A percentile compares a stretch with the other conserved stretches of the same genome.
These are phyloP conservation scores for Ammopiptanthus mongolicus DNA, from an alignment of 306 rosid species.

Conservation along the genomic window DNA sequence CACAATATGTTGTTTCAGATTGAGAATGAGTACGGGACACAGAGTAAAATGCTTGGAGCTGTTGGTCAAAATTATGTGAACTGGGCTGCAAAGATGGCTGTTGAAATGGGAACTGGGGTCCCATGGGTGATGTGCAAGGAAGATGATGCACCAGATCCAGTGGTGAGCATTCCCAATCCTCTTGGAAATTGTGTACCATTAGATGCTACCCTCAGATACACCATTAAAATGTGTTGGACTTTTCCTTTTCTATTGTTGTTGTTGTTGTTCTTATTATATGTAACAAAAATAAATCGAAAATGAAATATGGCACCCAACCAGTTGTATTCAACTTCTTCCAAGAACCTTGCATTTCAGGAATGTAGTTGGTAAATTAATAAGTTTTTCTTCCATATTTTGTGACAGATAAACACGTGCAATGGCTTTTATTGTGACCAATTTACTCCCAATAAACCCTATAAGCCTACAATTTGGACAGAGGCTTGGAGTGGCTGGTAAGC, in stretches of 20 bases:
- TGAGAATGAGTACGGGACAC: conserved; percentile 93
- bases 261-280: not conserved
- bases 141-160: conserved; percentile 99
- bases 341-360: conserved; percentile 5
- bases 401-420: conserved; percentile 94
- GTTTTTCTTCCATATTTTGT: conserved; percentile 25
- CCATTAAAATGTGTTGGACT: not conserved
- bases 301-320: not conserved
- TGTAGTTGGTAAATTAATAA: conserved; percentile 17
- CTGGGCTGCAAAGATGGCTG: conserved; percentile 99
- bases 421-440: conserved; percentile 93
- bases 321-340: not conserved
- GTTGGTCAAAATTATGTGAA: conserved; percentile 75
- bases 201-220: not conserved
- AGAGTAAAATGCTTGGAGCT: conserved; percentile 78
- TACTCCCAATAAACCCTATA: conserved; percentile 85
- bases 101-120: conserved; percentile 84
- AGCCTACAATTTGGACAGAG: conserved; percentile 96
- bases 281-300: not conserved
- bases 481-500: conserved; percentile 99
- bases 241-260: not conserved
- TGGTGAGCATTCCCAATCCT: conserved; percentile 48
- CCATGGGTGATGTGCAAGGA: conserved; percentile 99
- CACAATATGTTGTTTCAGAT: conserved; percentile 45
- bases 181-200: conserved; percentile 12